Evolutionary conservation across 1,284 basidiomycete species (phyloP).

Genomic region (Papiliotrema laurentii): DNA sequence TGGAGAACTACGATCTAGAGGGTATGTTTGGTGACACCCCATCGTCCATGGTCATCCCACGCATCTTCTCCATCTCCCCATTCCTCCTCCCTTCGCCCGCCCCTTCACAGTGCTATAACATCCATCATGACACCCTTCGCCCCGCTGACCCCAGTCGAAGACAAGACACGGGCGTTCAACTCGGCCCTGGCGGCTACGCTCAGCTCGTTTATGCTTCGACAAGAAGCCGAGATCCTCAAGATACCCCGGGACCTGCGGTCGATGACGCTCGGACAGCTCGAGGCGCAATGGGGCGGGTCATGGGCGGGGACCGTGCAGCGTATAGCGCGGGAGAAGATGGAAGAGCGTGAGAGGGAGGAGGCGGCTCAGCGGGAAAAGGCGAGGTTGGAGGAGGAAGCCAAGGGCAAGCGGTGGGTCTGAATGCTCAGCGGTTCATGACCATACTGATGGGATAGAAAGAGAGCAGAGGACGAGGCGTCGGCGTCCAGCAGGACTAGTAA

Average conservation of each 20-base stretch:
- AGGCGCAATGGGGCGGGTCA: slow-evolving; percentile 41
- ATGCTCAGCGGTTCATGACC: background rate
- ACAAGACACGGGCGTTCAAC: slow-evolving; percentile 30
- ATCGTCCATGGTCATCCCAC: too few species aligned
- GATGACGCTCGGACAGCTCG: slow-evolving; percentile 44
- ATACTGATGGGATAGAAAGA: slow-evolving; percentile 8
- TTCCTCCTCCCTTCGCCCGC: too few species aligned
- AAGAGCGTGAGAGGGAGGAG: slow-evolving; percentile 27
- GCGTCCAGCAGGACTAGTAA: slow-evolving; percentile 7
- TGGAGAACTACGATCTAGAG: slow-evolving; percentile 49
- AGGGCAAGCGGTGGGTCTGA: slow-evolving; percentile 34
- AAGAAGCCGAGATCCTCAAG: slow-evolving; percentile 42
- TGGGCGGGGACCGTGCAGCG: slow-evolving; percentile 37
- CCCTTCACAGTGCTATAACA: too few species aligned
- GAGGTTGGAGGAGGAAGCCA: slow-evolving; percentile 18
- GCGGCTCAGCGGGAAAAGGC: slow-evolving; percentile 22
- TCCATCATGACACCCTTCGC: too few species aligned
- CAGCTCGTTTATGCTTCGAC: slow-evolving; percentile 35
- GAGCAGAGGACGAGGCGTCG: slow-evolving; percentile 3
- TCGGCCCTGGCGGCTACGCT: slow-evolving; percentile 33
- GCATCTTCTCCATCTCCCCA: background rate
- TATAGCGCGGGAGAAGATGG: slow-evolving; percentile 31
- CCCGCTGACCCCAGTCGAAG: too few species aligned
- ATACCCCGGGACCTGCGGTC: slow-evolving; percentile 41
- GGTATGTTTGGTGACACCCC: slow-evolving; percentile 24